Percentiles rank a stretch among this genome's conserved stretches.
phyloP scores from a whole-genome alignment of 1,284 basidiomycete species.

The Sphagnurus paluster region DNA sequence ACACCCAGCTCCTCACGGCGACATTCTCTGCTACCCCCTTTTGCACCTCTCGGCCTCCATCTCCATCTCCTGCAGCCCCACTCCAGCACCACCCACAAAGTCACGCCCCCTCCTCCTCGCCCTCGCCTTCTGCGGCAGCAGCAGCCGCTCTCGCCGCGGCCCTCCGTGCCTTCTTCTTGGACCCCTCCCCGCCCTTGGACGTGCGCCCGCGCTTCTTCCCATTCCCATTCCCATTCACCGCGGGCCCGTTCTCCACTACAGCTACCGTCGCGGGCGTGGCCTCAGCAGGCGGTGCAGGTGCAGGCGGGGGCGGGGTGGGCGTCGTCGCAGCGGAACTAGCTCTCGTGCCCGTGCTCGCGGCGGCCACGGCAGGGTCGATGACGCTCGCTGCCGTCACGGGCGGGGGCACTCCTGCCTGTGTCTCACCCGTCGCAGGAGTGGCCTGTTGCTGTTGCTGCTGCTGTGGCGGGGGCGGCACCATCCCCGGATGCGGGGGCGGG shows the following conservation, averaged over 20 bases:
- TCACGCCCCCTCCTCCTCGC: constrained; percentile 9
- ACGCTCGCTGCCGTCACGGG: background rate
- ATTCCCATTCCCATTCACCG: constrained; percentile 4
- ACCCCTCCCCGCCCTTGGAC: background rate
- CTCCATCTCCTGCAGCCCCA: too few species aligned
- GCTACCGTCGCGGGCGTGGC: constrained; percentile 5
- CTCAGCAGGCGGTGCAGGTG: constrained; percentile 21
- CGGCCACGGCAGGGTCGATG: too few species aligned
- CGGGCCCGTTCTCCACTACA: background rate
- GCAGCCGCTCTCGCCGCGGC: background rate
- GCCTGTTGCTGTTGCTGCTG: constrained; percentile 3
- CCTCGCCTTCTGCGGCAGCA: constrained; percentile 6
- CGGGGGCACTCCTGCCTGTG: constrained; percentile 14
- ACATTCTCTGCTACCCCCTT: too few species aligned
- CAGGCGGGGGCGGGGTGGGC: constrained; percentile 24
- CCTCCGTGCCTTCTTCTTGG: constrained; percentile 1
- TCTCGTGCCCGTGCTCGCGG: too few species aligned
- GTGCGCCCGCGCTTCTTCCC: constrained; percentile 4
- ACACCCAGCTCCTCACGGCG: too few species aligned
- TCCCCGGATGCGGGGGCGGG: background rate
- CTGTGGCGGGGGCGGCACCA: background rate
- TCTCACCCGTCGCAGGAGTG: too few species aligned
- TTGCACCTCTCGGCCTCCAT: too few species aligned
- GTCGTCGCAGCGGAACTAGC: too few species aligned
- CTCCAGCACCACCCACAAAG: too few species aligned